phyloP scores from a whole-genome alignment of 1,284 basidiomycete genomes.

The Caloboletus inedulis region DNA sequence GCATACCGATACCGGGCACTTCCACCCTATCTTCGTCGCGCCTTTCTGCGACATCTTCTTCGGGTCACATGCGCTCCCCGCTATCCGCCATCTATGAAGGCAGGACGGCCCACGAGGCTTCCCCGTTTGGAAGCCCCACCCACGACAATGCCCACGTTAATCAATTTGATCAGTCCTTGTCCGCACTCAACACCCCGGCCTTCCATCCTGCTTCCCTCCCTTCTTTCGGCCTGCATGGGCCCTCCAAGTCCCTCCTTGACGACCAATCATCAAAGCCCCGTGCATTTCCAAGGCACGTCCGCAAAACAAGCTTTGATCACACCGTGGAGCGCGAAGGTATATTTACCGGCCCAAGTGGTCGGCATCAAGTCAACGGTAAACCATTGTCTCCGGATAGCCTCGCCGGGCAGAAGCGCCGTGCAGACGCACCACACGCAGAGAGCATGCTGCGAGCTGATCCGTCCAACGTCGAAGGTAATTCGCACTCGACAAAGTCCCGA shows the following conservation, averaged over 20 bases:
- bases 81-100: slow-evolving; percentile 59
- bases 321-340: slow-evolving; percentile 71
- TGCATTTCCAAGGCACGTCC: slow-evolving; percentile 75
- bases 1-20: slow-evolving; percentile 50
- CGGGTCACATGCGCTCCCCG: slow-evolving; percentile 37
- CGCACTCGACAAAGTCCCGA: slow-evolving; percentile 24
- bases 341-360: slow-evolving; percentile 53
- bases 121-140: slow-evolving; percentile 30
- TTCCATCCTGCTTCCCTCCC: slow-evolving; percentile 69
- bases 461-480: slow-evolving; percentile 48
- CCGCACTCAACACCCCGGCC: slow-evolving; percentile 48
- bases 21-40: slow-evolving; percentile 48
- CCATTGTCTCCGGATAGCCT: slow-evolving; percentile 60
- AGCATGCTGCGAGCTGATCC: slow-evolving; percentile 75
- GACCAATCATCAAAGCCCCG: slow-evolving; percentile 43
- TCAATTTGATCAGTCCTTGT: slow-evolving; percentile 40
- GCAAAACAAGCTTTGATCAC: slow-evolving; percentile 92
- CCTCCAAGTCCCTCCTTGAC: slow-evolving; percentile 42
- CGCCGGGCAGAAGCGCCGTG: slow-evolving; percentile 68
- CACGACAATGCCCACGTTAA: slow-evolving; percentile 39
- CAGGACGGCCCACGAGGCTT: slow-evolving; percentile 34
- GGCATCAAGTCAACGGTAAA: slow-evolving; percentile 77
- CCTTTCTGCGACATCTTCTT: slow-evolving; percentile 44
- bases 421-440: slow-evolving; percentile 70
- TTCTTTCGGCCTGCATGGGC: slow-evolving; percentile 57